Evolutionary conservation across 2,329 filamentous ascomycete species (phyloP), one percentile per base, ranked within the genome.

Genomic region (Mariannaea elegans): DNA sequence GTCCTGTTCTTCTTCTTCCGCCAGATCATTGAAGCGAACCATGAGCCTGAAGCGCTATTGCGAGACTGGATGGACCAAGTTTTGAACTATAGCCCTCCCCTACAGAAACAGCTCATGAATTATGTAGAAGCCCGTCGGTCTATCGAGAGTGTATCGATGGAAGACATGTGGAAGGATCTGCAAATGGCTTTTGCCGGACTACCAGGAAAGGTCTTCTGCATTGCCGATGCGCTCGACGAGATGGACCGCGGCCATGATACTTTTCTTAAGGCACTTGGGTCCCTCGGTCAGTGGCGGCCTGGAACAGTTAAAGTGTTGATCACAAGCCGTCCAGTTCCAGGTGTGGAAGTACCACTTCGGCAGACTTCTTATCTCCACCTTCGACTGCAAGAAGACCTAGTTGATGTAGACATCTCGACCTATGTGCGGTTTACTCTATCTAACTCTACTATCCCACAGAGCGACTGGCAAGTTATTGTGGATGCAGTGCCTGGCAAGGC

Each of bases 221-320:
- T 82, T 5, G 73, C 71, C 0, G 79, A 81, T 59, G 79, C 79
- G 1, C 68, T 82, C 3, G 81, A 83, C 59, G 80, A 83, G 64
- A 81, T 82, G 75, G 75, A 79, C 51, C 24, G 65, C 12, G 75
- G 68, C 0, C 69, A 78, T 23, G 34, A 58, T 0, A 36, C 18
- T 1, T 78, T 81, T 32, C 60, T 81, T 2, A 46, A 71, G 4
- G 45, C 59, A 3, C 65, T 82, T 1, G 69, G 65, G 1, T 47
- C 54, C 0, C 66, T 82, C 2, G 75, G 73, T 1, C 55, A 67
- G 6, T 70, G 68, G 66, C 62, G 54, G 14, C 73, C 77, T 1
- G 34, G 31, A 0, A 62, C 61, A 12, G 67, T 80, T 61, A 82
- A 81, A 63, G 59, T 82, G 0, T 23, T 81, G 0, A 72, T 81